Conservation (phyloP, 768 basidiomycete species). For the Pleurotus pulmonarius region DNA sequence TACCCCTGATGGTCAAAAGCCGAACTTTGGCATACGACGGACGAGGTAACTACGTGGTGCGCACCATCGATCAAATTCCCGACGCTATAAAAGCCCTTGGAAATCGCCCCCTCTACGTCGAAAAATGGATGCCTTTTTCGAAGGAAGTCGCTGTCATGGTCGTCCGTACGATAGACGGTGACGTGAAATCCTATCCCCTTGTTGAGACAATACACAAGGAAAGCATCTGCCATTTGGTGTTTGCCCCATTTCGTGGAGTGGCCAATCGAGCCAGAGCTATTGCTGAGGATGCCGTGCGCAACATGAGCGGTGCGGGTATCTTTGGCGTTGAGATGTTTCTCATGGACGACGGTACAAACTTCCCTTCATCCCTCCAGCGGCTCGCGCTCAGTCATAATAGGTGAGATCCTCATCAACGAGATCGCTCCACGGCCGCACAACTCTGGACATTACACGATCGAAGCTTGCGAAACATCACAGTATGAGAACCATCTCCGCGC, state of each 20-base stretch:
- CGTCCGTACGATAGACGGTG: conserved; percentile 71
- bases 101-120: conserved; percentile 82
- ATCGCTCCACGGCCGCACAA: conserved; percentile 98
- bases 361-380: too few relatives aligned
- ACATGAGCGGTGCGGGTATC: conserved; percentile 84
- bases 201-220: conserved; percentile 96
- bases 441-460: conserved; percentile 98
- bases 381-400: conserved; percentile 30
- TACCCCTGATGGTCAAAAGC: conserved; percentile 95
- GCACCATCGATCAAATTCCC: conserved; percentile 44
- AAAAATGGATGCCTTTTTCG: conserved; percentile 86
- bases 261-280: conserved; percentile 58
- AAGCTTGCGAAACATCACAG: conserved; percentile 94
- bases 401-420: conserved; percentile 84
- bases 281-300: conserved; percentile 77
- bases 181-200: conserved; percentile 79
- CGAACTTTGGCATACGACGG: conserved; percentile 97
- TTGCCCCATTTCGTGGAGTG: conserved; percentile 78
- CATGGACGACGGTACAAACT: conserved; percentile 65
- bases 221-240: conserved; percentile 90
- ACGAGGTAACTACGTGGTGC: conserved; percentile 83
- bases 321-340: conserved; percentile 99
- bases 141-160: conserved; percentile 98
- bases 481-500: conserved; percentile 97
- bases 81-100: conserved; percentile 52